Evolutionary conservation across 768 basidiomycete genomes (phyloP), one percentile per base, ranked within the genome.

Genomic region (Amanita jacksonii): DNA sequence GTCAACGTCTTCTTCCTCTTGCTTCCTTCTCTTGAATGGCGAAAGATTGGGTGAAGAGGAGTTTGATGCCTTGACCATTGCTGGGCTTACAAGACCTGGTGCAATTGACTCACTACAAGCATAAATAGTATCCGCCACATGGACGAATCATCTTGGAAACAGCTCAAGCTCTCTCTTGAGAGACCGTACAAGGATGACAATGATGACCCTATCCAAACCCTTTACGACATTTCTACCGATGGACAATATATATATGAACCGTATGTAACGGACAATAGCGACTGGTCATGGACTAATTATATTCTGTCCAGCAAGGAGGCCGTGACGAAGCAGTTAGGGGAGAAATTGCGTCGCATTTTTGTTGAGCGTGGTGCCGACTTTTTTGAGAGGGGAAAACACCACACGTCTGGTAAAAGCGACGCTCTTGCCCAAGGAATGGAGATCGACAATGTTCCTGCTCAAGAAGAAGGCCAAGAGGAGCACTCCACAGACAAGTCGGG

Each of bases 181-280:
- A 68, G 77, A 30, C 85, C 84, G 0, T 88, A 88, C 65, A 87
- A 81, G 59, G 81, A 87, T 54, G 86, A 90, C 51, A 61, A 71
- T 28, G 85, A 83, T 6, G 65, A 73, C 35, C 68, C 55, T 7
- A 74, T 89, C 22, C 81, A 76, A 19, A 65, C 68, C 4, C 62
- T 90, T 22, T 62, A 72, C 20, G 86, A 91, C 54, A 84, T 91
- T 43, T 70, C 73, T 5, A 67, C 73, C 19, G 79, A 85, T 33
- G 84, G 86, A 30, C 70, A 77, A 49, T 73, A 75, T 41, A 63
- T 83, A 37, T 79, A 79, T 47, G 83, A 89, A 65, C 72, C 79
- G 87, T 88, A 65, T 53, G 81, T 59, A 41, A 22, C 45, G 28
- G 43, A 40, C 34, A 19, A 38, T 49, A 51, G 23, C 40, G 35